Conservation (phyloP, 2,329 filamentous ascomycete genomes). For the Ceratocystis cacaofunesta region DNA sequence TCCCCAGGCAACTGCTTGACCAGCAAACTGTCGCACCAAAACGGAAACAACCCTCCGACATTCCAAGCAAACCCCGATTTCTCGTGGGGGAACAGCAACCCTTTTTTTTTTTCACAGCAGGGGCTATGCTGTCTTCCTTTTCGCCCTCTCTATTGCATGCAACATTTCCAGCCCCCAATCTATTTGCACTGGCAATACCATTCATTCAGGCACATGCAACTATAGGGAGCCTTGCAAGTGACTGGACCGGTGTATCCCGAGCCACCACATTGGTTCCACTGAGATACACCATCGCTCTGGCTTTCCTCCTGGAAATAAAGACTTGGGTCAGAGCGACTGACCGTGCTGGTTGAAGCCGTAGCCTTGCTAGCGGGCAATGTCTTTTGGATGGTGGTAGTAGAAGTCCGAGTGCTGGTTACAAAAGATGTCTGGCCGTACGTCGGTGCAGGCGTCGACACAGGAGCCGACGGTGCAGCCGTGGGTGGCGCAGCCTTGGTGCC, state of each 20-base stretch:
- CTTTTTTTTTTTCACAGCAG: not conserved
- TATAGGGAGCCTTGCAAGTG: slow-evolving; percentile 17
- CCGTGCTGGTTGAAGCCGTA: not conserved
- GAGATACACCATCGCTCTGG: slow-evolving; percentile 11
- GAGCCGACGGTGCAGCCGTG: slow-evolving; percentile 15
- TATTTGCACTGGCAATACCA: slow-evolving; percentile 21
- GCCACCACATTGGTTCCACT: slow-evolving; percentile 20
- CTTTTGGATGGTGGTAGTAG: not conserved
- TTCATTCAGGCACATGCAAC: slow-evolving; percentile 18
- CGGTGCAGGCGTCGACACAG: slow-evolving; percentile 13
- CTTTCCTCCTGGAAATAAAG: not conserved
- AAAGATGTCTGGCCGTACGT: slow-evolving; percentile 13
- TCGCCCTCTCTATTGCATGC: not conserved
- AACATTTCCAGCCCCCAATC: not conserved
- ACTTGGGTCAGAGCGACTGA: not conserved
- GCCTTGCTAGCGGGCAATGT: not conserved
- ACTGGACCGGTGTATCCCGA: slow-evolving; percentile 18
- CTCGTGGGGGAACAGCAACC: not conserved
- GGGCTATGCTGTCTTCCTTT: not conserved
- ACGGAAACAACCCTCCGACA: not conserved
- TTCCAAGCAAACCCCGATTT: not conserved
- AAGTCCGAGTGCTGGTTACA: slow-evolving; percentile 8
- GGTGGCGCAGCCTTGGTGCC: not conserved
- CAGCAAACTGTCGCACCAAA: not conserved
- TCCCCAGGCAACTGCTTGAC: not conserved